These are phyloP conservation scores for Geoglossum cookeanum DNA, from an alignment of 2,329 filamentous ascomycete genomes.

Conservation along the genomic window DNA sequence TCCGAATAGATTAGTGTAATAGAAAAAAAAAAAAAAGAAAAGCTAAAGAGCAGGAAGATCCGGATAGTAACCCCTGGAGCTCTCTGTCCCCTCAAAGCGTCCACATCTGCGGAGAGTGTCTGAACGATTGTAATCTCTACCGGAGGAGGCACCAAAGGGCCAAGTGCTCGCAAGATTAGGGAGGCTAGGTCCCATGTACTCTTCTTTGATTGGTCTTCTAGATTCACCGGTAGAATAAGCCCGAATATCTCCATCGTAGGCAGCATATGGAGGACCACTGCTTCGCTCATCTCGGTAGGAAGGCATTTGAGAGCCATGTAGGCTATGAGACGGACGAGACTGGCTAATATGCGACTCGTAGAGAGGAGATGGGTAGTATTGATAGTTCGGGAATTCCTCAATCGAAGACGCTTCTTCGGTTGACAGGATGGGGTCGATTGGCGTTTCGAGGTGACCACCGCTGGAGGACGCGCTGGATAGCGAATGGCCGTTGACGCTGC, in stretches of 20 bases:
- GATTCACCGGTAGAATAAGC: neutral
- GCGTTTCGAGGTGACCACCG: neutral
- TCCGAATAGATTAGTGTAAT: neutral
- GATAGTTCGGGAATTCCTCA: neutral
- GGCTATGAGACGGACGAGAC: neutral
- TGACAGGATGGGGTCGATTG: neutral
- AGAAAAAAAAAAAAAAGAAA: slow-evolving; percentile 6
- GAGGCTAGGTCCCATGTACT: slow-evolving; percentile 12
- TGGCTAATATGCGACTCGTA: neutral
- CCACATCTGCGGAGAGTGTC: slow-evolving; percentile 1
- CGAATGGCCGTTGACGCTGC: neutral
- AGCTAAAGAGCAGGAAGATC: slow-evolving; percentile 20
- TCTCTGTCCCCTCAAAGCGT: slow-evolving; percentile 26
- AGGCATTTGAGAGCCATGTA: neutral
- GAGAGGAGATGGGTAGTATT: neutral
- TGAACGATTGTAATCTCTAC: neutral
- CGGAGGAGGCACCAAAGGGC: slow-evolving; percentile 21
- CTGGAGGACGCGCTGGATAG: neutral
- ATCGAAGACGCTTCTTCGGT: neutral
- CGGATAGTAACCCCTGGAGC: slow-evolving; percentile 27
- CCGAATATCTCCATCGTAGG: neutral
- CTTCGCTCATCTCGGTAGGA: neutral
- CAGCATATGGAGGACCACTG: neutral
- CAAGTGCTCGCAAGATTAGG: slow-evolving; percentile 15
- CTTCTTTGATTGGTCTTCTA: neutral